Percentiles rank a stretch among this genome's conserved stretches.
Conservation (phyloP, 495 filamentous ascomycete genomes). For the Glonium stellatum region DNA sequence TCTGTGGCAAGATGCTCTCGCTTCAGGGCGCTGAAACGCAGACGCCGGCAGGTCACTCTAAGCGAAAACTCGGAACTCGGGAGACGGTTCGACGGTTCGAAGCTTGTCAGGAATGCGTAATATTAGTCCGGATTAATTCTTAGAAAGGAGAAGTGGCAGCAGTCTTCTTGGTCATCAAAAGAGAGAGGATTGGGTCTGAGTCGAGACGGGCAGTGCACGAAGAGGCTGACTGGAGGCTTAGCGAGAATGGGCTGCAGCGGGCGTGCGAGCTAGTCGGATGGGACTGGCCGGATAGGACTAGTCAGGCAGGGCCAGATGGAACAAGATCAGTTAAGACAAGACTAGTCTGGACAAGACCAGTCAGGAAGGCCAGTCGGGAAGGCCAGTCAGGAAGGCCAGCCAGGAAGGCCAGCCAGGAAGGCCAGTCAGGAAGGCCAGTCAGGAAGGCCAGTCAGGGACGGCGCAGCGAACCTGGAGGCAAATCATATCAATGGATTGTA, state of each 20-base stretch:
- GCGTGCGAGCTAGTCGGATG: too few relatives aligned
- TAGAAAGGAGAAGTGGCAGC: not conserved
- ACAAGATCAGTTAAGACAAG: too few relatives aligned
- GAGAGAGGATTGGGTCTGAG: not conserved
- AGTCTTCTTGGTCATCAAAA: not conserved
- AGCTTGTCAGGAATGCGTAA: constrained; percentile 3
- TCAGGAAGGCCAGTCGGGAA: too few relatives aligned
- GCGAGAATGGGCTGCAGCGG: not conserved
- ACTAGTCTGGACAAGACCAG: too few relatives aligned
- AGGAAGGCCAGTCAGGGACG: too few relatives aligned
- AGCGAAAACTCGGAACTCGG: constrained; percentile 2
- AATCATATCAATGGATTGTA: not conserved
- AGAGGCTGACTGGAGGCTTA: not conserved
- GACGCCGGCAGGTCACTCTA: not conserved
- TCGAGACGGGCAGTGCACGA: not conserved
- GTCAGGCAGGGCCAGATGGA: too few relatives aligned
- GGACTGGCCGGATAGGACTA: too few relatives aligned
- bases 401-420: too few relatives aligned
- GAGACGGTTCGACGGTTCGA: not conserved
- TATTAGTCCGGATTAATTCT: not conserved
- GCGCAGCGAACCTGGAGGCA: not conserved
- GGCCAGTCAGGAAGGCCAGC: too few relatives aligned
- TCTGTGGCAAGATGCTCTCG: constrained; percentile 21
- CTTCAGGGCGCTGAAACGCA: constrained; percentile 25
- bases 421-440: too few relatives aligned